A percentile compares a stretch with the other conserved stretches of the same genome.
Conservation (phyloP, 495 filamentous ascomycete genomes). For the Penicillium parvum region DNA sequence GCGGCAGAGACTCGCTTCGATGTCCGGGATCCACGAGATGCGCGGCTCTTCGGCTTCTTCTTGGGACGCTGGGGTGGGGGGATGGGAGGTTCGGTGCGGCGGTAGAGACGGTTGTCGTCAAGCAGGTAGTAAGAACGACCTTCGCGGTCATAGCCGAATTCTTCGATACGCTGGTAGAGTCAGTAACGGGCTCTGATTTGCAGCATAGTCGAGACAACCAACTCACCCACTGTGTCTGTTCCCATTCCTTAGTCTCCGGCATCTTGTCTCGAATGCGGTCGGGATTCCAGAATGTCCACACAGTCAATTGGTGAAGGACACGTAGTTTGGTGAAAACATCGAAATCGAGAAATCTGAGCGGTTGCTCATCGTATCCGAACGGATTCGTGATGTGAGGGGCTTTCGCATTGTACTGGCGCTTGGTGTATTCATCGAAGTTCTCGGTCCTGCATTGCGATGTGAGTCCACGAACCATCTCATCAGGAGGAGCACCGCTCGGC, state of each 20-base stretch:
- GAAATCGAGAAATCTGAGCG: conserved; percentile 71
- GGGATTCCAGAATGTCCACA: conserved; percentile 81
- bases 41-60: conserved; percentile 73
- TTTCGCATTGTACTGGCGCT: conserved; percentile 82
- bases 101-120: conserved; percentile 91
- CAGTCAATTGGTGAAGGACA: conserved; percentile 84
- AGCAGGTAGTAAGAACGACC: conserved; percentile 85
- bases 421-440: conserved; percentile 91
- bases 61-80: conserved; percentile 56
- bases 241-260: conserved; percentile 72
- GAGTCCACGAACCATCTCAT: not conserved
- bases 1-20: conserved; percentile 63
- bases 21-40: conserved; percentile 61
- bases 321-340: conserved; percentile 84
- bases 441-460: conserved; percentile 55
- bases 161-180: conserved; percentile 75
- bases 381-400: conserved; percentile 72
- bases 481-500: conserved; percentile 38
- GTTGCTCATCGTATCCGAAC: conserved; percentile 73
- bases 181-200: conserved; percentile 2
- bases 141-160: conserved; percentile 80
- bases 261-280: conserved; percentile 84
- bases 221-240: conserved; percentile 81
- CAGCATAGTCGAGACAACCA: not conserved
- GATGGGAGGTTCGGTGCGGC: conserved; percentile 64